Evolutionary conservation across 306 rosid genomes (phyloP).

Genomic region (Castanospermum australe): DNA sequence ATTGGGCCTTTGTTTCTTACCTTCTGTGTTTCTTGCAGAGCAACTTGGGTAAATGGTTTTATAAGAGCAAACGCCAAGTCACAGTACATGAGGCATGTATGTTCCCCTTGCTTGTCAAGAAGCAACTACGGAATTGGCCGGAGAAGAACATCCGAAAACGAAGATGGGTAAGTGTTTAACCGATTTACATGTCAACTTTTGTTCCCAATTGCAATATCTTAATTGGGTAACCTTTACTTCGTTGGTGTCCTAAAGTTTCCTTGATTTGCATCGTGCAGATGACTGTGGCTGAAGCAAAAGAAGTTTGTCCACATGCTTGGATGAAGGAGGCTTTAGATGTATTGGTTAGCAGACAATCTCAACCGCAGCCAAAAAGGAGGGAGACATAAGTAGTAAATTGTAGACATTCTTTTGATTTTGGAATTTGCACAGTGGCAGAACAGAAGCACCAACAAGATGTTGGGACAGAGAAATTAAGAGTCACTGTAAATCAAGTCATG

Average conservation of each 20-base stretch:
- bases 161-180: slow-evolving; percentile 54
- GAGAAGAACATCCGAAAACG: slow-evolving; percentile 53
- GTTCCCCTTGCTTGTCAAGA: slow-evolving; percentile 57
- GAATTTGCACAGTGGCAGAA: neutral
- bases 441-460: neutral
- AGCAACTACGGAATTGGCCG: slow-evolving; percentile 57
- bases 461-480: neutral
- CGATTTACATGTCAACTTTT: neutral
- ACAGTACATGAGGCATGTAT: slow-evolving; percentile 47
- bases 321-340: slow-evolving; percentile 65
- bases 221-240: neutral
- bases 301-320: slow-evolving; percentile 65
- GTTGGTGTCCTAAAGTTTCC: slow-evolving; percentile 12
- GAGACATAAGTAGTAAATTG: slow-evolving; percentile 11
- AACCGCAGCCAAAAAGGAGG: neutral
- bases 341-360: slow-evolving; percentile 31
- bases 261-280: slow-evolving; percentile 40
- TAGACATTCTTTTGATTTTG: neutral
- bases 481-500: neutral
- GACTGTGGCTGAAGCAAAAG: slow-evolving; percentile 52
- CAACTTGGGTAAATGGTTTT: slow-evolving; percentile 52
- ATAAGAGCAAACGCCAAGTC: slow-evolving; percentile 62
- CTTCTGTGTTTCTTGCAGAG: slow-evolving; percentile 30
- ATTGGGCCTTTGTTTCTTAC: neutral
- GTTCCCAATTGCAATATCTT: neutral